Evolutionary conservation across 805 yeast genomes (phyloP), one percentile per base, ranked within the genome.

Genomic region (Priceomyces haplophilus): DNA sequence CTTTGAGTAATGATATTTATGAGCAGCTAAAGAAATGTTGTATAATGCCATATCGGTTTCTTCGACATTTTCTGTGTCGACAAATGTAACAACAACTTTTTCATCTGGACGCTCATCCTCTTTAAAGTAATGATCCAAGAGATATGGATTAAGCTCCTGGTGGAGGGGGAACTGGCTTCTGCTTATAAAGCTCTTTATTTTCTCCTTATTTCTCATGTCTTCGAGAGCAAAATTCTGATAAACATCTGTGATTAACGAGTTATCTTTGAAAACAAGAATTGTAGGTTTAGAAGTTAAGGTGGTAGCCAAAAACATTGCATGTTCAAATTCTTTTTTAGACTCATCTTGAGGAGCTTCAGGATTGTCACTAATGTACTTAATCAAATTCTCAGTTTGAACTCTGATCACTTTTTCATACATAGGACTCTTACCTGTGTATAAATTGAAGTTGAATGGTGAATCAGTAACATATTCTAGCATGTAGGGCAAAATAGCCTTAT

Each of bases 211-310:
- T 48, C 93, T 72, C 43, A 76, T 72, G 50, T 84, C 87, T 38
- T 78, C 79, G 5, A 88, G 76, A 0, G 82, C 80, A 61, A 78
- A 80, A 43, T 78, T 80, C 50, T 78, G 85, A 49, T 61, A 82
- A 4, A 82, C 73, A 3, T 66, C 63, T 0, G 86, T 73, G 24
- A 75, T 54, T 42, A 78, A 55, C 11, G 79, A 65, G 41, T 76
- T 75, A 41, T 83, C 83, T 50, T 78, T 82, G 58, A 82, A 76
- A 17, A 83, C 65, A 23, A 80, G 61, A 15, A 85, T 52, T 12
- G 86, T 79, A 2, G 95, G 95, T 27, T 68, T 67, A 6, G 82
- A 70, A 0, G 88, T 72, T 19, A 80, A 57, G 1, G 83, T 69
- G 20, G 78, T 75, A 18, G 84, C 67, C 13, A 69, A 59, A 47